Base-by-base conservation (phyloP, 257 asterid genomes). In the Mentha longifolia region DNA sequence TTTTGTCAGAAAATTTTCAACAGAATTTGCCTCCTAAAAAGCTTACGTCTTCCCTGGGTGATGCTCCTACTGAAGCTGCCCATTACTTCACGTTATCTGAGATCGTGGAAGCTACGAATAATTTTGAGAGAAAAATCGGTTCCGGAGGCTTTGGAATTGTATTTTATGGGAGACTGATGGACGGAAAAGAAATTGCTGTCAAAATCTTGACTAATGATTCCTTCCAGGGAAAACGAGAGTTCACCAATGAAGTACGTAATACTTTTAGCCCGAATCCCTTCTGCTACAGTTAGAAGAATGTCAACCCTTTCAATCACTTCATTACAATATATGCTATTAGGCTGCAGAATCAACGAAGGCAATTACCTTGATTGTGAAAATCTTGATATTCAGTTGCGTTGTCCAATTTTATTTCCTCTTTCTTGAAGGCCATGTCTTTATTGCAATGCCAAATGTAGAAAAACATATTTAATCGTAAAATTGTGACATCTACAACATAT, bases 61-160 rank as follows among this genome's bases (percentile, higher is more conserved):
- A 89, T 72, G 72, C 82, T 20, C 84, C 87, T 22, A 60, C 95
- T 31, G 99, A 95, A 79, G 86, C 92, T 57, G 99, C 98, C 2
- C 97, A 87, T 81, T 87, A 78, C 88, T 95, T 95, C 74, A 61
- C 90, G 7, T 79, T 95, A 69, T 79, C 92, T 51, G 98, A 95
- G 67, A 86, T 95, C 37, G 82, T 89, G 82, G 91, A 83, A 16
- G 96, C 99, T 19, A 95, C 99, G 5, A 92, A 77, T 47, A 82
- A 88, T 65, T 92, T 86, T 20, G 95, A 85, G 87, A 95, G 80
- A 7, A 92, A 83, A 81, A 81, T 95, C 37, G 98, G 99, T 20
- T 86, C 97, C 4, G 99, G 99, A 70, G 98, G 97, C 35, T 95
- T 92, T 66, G 99, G 99, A 63, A 84, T 95, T 58, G 99, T 95